These are phyloP conservation scores for Boletus vermiculosoides DNA, from an alignment of 768 basidiomycete species.

Conservation along the genomic window DNA sequence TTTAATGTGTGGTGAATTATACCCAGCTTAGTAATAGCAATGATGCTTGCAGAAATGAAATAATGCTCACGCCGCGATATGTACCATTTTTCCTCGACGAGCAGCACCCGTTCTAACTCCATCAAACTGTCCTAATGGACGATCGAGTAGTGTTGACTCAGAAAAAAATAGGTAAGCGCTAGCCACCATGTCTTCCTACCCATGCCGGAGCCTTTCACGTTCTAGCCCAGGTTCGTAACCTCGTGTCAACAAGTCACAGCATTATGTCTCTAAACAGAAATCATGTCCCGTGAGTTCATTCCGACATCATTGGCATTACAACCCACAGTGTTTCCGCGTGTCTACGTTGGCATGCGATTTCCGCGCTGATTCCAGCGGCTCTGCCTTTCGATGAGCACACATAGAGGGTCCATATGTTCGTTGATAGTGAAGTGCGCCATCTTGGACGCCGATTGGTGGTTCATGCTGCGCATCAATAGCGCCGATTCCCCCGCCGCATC, in stretches of 20 bases:
- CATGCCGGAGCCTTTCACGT: conserved; percentile 1
- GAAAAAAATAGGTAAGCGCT: not conserved
- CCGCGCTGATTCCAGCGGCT: conserved; percentile 13
- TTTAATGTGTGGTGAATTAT: conserved; percentile 2
- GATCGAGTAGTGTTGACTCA: not conserved
- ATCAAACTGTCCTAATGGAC: not conserved
- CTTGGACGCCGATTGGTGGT: not conserved
- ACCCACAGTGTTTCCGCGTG: conserved; percentile 24
- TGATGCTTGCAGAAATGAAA: conserved; percentile 12
- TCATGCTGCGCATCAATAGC: not conserved
- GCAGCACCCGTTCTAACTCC: not conserved
- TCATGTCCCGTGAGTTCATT: conserved; percentile 12
- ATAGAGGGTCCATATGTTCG: not conserved
- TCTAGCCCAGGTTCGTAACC: conserved; percentile 11
- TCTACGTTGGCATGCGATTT: conserved; percentile 15
- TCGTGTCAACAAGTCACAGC: conserved; percentile 23
- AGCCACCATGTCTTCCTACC: not conserved
- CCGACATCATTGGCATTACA: conserved; percentile 13
- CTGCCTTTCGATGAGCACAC: not conserved
- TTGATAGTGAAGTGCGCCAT: not conserved
- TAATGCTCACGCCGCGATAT: not conserved
- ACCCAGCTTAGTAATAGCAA: conserved; percentile 1
- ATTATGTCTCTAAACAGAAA: conserved; percentile 18
- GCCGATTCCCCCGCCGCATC: not conserved
- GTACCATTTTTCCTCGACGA: conserved; percentile 1